Conservation (phyloP, 2,329 filamentous ascomycete genomes). For the Cladosporium sp. region DNA sequence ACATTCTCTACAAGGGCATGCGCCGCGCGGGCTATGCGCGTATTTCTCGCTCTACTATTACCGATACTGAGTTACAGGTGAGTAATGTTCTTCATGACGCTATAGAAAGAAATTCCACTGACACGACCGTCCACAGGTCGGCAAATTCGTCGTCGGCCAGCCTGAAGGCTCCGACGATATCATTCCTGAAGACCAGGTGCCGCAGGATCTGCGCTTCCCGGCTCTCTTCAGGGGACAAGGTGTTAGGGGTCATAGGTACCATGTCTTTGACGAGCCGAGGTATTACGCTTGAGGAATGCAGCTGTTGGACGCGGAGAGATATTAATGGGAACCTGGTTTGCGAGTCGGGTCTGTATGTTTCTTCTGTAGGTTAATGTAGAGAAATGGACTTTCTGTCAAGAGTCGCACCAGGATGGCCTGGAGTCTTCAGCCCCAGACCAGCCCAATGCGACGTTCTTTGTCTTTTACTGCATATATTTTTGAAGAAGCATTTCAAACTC, state of each 20-base stretch:
- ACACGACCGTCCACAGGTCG: constrained; percentile 50
- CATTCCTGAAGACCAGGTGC: constrained; percentile 69
- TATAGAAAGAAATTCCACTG: constrained; percentile 8
- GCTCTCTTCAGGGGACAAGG: constrained; percentile 78
- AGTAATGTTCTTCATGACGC: constrained; percentile 20
- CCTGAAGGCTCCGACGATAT: constrained; percentile 62
- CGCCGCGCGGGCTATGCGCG: constrained; percentile 84
- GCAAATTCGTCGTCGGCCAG: constrained; percentile 84
- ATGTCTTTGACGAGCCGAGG: constrained; percentile 89
- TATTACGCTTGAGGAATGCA: constrained; percentile 54
- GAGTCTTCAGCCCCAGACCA: too few species aligned
- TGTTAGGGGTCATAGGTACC: constrained; percentile 84
- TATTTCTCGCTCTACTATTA: constrained; percentile 85
- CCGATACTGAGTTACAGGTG: constrained; percentile 93
- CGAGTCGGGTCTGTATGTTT: too few species aligned
- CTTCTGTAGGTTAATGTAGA: too few species aligned
- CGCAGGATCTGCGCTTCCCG: constrained; percentile 77
- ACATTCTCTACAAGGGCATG: constrained; percentile 90
- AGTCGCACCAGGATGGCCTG: too few species aligned
- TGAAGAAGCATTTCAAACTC: too few species aligned
- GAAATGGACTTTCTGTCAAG: too few species aligned
- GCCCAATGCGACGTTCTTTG: too few species aligned
- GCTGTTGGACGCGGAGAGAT: too few species aligned
- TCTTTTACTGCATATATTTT: too few species aligned
- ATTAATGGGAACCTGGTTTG: too few species aligned